phyloP scores from a whole-genome alignment of 2,329 filamentous ascomycete genomes.

The Stenocarpella maydis region DNA sequence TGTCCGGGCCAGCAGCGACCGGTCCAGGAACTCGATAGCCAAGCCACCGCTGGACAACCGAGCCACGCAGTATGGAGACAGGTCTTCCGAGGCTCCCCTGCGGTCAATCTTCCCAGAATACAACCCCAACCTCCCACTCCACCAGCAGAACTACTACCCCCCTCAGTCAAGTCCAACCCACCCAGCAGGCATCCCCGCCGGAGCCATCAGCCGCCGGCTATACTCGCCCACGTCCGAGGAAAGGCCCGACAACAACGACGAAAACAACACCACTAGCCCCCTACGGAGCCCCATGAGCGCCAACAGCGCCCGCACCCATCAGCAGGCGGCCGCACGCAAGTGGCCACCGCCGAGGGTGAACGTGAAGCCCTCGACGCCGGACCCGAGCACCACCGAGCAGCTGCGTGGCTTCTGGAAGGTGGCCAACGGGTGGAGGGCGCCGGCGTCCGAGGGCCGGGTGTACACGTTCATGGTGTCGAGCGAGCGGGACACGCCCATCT shows the following conservation, averaged over 20 bases:
- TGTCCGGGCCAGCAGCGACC: constrained; percentile 57
- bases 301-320: constrained; percentile 37
- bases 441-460: constrained; percentile 63
- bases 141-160: constrained; percentile 75
- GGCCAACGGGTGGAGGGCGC: constrained; percentile 73
- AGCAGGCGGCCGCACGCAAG: constrained; percentile 28
- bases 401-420: constrained; percentile 74
- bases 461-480: constrained; percentile 67
- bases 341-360: constrained; percentile 44
- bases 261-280: constrained; percentile 38
- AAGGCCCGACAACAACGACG: constrained; percentile 3
- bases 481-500: constrained; percentile 69
- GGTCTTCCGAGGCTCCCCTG: constrained; percentile 49
- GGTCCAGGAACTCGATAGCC: constrained; percentile 64
- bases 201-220: constrained; percentile 71
- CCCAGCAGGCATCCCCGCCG: constrained; percentile 69
- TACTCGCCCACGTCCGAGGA: constrained; percentile 56
- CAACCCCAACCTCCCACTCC: constrained; percentile 71
- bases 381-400: constrained; percentile 65
- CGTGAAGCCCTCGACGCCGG: constrained; percentile 52
- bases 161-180: constrained; percentile 70
- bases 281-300: constrained; percentile 45
- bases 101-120: constrained; percentile 81
- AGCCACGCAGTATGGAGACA: constrained; percentile 28
- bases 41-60: constrained; percentile 55